Evolutionary conservation across 257 asterid genomes (phyloP).

Genomic region (Nicotiana paniculata): DNA sequence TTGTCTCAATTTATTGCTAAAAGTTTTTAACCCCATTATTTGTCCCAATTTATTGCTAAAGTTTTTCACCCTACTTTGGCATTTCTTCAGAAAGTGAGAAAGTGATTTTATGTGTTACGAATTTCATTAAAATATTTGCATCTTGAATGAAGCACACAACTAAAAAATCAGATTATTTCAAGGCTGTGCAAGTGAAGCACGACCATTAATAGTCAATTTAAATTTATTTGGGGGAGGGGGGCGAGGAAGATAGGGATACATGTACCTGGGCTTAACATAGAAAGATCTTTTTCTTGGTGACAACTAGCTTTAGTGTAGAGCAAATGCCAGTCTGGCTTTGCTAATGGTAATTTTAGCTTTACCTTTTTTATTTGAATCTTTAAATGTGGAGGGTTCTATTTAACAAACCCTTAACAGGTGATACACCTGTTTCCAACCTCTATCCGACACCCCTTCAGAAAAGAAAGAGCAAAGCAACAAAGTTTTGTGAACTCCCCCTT

Average conservation of each 20-base stretch:
- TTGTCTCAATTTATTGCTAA: background rate
- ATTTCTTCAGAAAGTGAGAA: background rate
- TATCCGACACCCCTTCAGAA: background rate
- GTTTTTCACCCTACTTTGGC: background rate
- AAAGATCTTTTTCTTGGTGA: background rate
- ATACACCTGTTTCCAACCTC: background rate
- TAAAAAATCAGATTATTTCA: background rate
- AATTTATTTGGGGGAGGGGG: background rate
- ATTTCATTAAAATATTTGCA: background rate
- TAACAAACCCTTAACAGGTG: background rate
- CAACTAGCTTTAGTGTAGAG: background rate
- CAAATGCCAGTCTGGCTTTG: background rate
- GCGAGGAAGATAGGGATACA: background rate
- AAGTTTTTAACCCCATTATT: background rate
- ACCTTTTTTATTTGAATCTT: background rate
- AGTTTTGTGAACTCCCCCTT: background rate
- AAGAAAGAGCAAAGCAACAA: conserved; percentile 1
- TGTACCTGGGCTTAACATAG: background rate
- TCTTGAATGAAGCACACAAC: background rate
- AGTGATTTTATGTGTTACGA: background rate
- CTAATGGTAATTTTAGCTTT: background rate
- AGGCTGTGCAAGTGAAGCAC: background rate
- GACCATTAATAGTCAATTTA: background rate
- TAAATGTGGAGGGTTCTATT: background rate
- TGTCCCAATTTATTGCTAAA: background rate